Evolutionary conservation across 2,329 filamentous ascomycete genomes (phyloP), one percentile per base, ranked within the genome.

Genomic region (Fusarium buharicum): DNA sequence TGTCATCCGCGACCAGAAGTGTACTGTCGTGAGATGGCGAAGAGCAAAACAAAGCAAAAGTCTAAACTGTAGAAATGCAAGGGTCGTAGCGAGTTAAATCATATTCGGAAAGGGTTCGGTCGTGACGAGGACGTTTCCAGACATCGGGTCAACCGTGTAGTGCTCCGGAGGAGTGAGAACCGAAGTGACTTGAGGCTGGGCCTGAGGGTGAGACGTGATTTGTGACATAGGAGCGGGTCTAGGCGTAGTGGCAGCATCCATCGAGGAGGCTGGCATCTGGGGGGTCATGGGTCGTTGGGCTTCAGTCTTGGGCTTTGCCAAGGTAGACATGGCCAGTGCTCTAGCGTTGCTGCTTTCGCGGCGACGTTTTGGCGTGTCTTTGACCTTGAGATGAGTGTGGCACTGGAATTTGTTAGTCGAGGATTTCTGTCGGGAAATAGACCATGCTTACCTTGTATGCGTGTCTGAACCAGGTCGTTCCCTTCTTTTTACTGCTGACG

Each of bases 401-500:
- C 89, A 91, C 87, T 89, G 61, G 31, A 30, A 18, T 30, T 53
- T 73, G 60, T 71, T 68, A 70, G 63, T 43, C 27, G 34, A 20
- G 14, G 49, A 45, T 50, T 48, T 9, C 27, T 12, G 17, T 13
- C 44, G 31, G 36, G 40, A 22, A n/a, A 11, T 13, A 41, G 30
- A 18, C 31, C 37, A 28, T 64, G 74, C 79, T 74, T 76, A 91
- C 90, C 84, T 94, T 95, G 80, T 95, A 95, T 41, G 91, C 91
- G 76, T 96, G 92, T 65, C 92, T 83, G 76, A 94, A 96, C 91
- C 91, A 96, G 4, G 91, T 93, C 1, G 91, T 96, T n/a, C 91
- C 91, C 79, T 94, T 93, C 81, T 94, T 94, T 79, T 94, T 94
- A 74, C 88, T 92, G 78, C 90, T 93, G 37, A 93, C 90, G 31